phyloP scores from a whole-genome alignment of 371 early-diverging fungal species.

The Mortierella sp. region DNA sequence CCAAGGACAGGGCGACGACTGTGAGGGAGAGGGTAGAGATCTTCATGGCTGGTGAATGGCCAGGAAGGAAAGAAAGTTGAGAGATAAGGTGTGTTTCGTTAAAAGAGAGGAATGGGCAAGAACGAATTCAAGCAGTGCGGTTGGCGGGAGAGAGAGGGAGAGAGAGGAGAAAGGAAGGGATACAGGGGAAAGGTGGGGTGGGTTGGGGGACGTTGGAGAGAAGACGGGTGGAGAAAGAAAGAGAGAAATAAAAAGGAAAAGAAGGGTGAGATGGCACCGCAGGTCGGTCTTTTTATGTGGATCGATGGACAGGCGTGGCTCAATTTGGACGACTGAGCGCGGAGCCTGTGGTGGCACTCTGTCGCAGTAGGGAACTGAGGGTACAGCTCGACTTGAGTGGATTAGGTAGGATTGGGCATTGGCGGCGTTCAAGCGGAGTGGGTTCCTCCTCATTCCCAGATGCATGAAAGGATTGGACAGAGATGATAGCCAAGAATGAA shows the following conservation, averaged over 20 bases:
- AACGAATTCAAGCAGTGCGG: constrained; percentile 11
- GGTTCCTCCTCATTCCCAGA: too few species aligned
- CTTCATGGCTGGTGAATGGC: constrained; percentile 32
- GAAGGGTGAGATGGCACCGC: background rate
- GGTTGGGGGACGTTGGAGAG: background rate
- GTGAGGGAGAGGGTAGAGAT: constrained; percentile 25
- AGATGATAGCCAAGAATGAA: background rate
- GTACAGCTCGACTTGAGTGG: too few species aligned
- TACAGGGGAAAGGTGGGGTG: background rate
- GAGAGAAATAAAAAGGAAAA: constrained; percentile 5
- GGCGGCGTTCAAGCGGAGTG: too few species aligned
- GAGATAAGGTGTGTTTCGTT: constrained; percentile 19
- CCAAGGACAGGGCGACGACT: constrained; percentile 33
- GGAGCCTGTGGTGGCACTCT: too few species aligned
- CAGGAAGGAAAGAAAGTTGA: background rate
- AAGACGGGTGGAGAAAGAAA: constrained; percentile 9
- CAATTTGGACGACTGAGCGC: background rate
- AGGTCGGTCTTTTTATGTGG: background rate
- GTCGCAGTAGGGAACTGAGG: too few species aligned
- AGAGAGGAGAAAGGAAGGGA: constrained; percentile 2
- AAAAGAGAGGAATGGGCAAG: constrained; percentile 38
- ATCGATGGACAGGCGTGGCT: background rate
- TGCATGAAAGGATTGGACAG: too few species aligned
- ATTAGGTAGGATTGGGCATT: too few species aligned
- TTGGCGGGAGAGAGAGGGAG: constrained; percentile 14